Conservation (phyloP, 2,329 filamentous ascomycete genomes). For the Polytolypa hystricis region DNA sequence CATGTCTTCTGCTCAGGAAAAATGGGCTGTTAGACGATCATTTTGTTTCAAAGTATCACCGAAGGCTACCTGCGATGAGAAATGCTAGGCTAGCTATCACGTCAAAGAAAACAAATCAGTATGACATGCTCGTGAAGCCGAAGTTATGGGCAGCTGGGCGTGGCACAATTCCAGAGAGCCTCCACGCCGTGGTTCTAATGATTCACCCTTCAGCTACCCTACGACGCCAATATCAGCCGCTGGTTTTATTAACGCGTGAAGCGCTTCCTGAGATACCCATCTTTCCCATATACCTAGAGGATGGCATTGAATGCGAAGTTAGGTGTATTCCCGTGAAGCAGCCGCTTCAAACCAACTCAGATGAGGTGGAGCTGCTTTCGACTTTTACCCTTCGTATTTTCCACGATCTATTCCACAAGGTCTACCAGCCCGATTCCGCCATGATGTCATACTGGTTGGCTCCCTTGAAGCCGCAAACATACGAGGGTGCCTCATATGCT, state of each 20-base stretch:
- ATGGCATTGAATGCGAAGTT: constrained; percentile 49
- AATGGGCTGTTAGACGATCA: constrained; percentile 59
- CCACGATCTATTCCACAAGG: constrained; percentile 79
- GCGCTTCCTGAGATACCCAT: constrained; percentile 52
- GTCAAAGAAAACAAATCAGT: constrained; percentile 61
- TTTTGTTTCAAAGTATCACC: constrained; percentile 62
- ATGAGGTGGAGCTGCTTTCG: constrained; percentile 46
- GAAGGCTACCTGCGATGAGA: constrained; percentile 65
- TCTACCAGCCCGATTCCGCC: constrained; percentile 51
- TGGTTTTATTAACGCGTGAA: constrained; percentile 61
- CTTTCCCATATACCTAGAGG: constrained; percentile 63
- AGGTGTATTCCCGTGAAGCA: constrained; percentile 36
- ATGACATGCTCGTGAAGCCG: constrained; percentile 71
- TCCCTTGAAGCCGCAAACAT: constrained; percentile 36
- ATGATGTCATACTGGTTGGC: constrained; percentile 77
- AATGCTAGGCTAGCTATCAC: constrained; percentile 78
- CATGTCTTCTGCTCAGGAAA: constrained; percentile 59
- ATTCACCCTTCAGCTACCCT: constrained; percentile 48
- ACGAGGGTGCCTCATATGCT: constrained; percentile 3
- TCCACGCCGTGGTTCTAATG: constrained; percentile 54
- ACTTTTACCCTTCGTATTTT: constrained; percentile 67
- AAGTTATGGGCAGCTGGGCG: constrained; percentile 51
- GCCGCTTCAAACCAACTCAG: constrained; percentile 33
- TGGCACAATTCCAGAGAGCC: constrained; percentile 35
- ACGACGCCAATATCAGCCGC: constrained; percentile 47